Evolutionary conservation across 2,329 filamentous ascomycete species (phyloP).

Genomic region (Apiospora rasikravindrae): DNA sequence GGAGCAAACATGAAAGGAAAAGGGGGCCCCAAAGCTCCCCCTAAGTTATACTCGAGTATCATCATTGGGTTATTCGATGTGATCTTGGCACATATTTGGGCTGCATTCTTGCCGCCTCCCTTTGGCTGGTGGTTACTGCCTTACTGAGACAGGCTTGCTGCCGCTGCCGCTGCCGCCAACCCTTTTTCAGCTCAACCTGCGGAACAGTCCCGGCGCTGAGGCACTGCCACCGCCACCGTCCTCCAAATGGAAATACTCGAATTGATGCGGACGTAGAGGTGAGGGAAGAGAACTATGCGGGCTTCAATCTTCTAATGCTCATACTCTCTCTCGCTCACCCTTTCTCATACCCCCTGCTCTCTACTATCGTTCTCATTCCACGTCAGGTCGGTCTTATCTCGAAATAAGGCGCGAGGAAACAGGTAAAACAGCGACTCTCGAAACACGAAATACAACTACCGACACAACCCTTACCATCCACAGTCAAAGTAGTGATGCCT

Average conservation of each 20-base stretch:
- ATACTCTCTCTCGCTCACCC: too few relatives aligned
- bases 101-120: too few relatives aligned
- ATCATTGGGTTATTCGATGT: background rate
- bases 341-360: background rate
- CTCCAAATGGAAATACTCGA: background rate
- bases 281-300: background rate
- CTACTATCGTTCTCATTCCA: too few relatives aligned
- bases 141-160: background rate
- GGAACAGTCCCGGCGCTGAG: background rate
- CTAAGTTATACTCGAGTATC: background rate
- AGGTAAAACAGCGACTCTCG: too few relatives aligned
- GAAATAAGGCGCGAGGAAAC: too few relatives aligned
- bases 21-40: background rate
- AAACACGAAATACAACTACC: too few relatives aligned
- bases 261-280: background rate
- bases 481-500: background rate
- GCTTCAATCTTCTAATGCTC: background rate
- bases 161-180: background rate
- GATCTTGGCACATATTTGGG: background rate
- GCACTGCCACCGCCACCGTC: background rate
- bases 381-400: too few relatives aligned
- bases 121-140: background rate
- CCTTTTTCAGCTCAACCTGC: background rate
- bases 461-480: background rate
- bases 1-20: background rate